These are phyloP conservation scores for Lasiosphaeriaceae sp. DNA, from an alignment of 495 filamentous ascomycete species.

Conservation along the genomic window DNA sequence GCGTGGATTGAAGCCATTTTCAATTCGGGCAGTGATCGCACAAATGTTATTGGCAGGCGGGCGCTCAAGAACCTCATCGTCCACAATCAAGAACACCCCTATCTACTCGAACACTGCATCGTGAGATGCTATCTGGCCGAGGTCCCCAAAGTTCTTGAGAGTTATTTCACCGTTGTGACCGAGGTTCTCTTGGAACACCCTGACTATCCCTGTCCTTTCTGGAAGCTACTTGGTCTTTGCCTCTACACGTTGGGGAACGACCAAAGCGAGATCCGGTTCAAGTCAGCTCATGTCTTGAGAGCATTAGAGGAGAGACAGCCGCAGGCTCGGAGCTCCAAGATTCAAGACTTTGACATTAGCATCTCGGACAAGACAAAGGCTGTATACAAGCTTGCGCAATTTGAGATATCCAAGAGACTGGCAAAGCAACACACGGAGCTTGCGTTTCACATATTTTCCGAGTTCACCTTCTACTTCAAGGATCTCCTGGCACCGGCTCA, in stretches of 20 bases:
- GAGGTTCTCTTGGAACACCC: conserved; percentile 76
- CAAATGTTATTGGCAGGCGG: conserved; percentile 84
- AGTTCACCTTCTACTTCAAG: conserved; percentile 89
- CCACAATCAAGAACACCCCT: conserved; percentile 81
- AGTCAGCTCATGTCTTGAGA: conserved; percentile 79
- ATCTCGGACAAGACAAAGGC: conserved; percentile 97
- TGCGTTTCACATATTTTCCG: conserved; percentile 90
- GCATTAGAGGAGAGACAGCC: conserved; percentile 80
- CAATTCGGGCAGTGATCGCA: conserved; percentile 79
- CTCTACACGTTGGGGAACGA: conserved; percentile 89
- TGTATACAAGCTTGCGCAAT: conserved; percentile 95
- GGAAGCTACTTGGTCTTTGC: conserved; percentile 82
- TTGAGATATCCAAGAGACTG: conserved; percentile 89
- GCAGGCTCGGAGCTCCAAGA: conserved; percentile 66
- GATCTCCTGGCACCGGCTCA: conserved; percentile 74
- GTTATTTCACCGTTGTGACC: conserved; percentile 91
- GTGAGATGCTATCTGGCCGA: conserved; percentile 79
- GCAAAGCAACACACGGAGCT: conserved; percentile 82
- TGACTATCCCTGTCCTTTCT: conserved; percentile 79
- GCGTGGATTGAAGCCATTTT: conserved; percentile 95
- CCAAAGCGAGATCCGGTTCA: conserved; percentile 79
- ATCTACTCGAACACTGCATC: conserved; percentile 81
- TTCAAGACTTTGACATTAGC: conserved; percentile 97
- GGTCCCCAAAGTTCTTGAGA: conserved; percentile 78
- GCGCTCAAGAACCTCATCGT: conserved; percentile 88